phyloP scores from a whole-genome alignment of 2,329 filamentous ascomycete genomes.

The Kalaharituber pfeilii region DNA sequence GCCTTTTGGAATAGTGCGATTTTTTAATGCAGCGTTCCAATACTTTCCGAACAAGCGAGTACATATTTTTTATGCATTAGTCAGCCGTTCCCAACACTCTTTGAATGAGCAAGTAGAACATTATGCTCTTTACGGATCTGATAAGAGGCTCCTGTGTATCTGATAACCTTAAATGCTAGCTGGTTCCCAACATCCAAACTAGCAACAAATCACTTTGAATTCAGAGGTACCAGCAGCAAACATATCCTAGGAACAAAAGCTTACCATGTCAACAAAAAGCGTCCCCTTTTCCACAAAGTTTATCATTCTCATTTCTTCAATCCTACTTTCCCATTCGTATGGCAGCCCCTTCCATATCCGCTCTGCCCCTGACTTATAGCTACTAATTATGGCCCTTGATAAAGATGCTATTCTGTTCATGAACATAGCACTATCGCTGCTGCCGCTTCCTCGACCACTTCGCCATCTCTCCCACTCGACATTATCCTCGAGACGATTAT shows the following conservation, averaged over 20 bases:
- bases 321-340: conserved; percentile 78
- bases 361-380: conserved; percentile 13
- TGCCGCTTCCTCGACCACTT: conserved; percentile 29
- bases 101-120: no score
- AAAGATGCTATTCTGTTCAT: conserved; percentile 86
- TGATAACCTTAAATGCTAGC: background rate
- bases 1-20: no score
- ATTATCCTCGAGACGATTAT: conserved; percentile 74
- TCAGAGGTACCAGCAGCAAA: no score
- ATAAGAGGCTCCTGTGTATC: background rate
- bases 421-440: conserved; percentile 48
- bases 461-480: conserved; percentile 52
- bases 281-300: conserved; percentile 29
- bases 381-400: conserved; percentile 10
- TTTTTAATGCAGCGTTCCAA: no score
- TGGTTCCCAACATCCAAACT: background rate
- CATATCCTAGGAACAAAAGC: no score
- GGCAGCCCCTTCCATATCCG: conserved; percentile 24
- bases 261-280: background rate
- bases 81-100: no score
- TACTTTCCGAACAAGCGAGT: no score
- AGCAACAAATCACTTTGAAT: no score
- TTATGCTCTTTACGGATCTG: background rate
- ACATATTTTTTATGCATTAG: no score
- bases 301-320: conserved; percentile 54